A percentile compares a stretch with the other conserved stretches of the same genome.
Evolutionary conservation across 352 stramenopile genomes (phyloP).

Genomic region (Peronosclerospora sorghi): DNA sequence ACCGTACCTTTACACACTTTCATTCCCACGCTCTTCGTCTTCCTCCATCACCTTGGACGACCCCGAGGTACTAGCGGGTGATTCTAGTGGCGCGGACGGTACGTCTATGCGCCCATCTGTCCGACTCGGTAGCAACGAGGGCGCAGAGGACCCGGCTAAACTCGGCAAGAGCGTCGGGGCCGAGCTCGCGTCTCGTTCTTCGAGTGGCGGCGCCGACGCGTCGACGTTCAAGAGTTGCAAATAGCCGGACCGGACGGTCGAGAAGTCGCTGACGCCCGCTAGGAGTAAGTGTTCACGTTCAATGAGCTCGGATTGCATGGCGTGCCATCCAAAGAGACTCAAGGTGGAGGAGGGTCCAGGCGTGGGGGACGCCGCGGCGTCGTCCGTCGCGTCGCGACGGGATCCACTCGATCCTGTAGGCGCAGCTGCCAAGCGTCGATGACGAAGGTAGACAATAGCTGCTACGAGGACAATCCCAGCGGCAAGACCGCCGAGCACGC

Average conservation of each 20-base stretch:
- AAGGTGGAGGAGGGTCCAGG: conserved; percentile 15
- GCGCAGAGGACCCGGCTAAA: conserved; percentile 27
- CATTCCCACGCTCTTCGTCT: no score
- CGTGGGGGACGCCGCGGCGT: conserved; percentile 1
- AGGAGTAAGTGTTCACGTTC: conserved; percentile 37
- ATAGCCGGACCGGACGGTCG: conserved; percentile 27
- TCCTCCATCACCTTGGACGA: no score
- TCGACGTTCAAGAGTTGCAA: conserved; percentile 45
- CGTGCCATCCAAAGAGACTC: conserved; percentile 43
- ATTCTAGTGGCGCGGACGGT: conserved; percentile 10
- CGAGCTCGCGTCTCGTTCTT: conserved; percentile 22
- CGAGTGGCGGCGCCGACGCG: conserved; percentile 20
- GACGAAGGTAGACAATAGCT: conserved; percentile 17
- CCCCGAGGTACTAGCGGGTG: conserved; percentile 3
- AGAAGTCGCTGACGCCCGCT: conserved; percentile 32
- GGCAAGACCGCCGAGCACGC: conserved; percentile 22
- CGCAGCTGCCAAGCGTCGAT: background rate
- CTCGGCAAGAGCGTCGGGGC: conserved; percentile 20
- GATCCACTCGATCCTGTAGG: conserved; percentile 3
- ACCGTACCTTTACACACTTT: no score
- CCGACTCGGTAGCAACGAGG: conserved; percentile 17
- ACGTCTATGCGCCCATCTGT: conserved; percentile 2
- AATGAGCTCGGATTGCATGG: conserved; percentile 34
- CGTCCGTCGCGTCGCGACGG: background rate
- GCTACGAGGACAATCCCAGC: conserved; percentile 22